Base-by-base conservation (phyloP, 805 yeast species). In the Teunomyces barrocoloradensis region DNA sequence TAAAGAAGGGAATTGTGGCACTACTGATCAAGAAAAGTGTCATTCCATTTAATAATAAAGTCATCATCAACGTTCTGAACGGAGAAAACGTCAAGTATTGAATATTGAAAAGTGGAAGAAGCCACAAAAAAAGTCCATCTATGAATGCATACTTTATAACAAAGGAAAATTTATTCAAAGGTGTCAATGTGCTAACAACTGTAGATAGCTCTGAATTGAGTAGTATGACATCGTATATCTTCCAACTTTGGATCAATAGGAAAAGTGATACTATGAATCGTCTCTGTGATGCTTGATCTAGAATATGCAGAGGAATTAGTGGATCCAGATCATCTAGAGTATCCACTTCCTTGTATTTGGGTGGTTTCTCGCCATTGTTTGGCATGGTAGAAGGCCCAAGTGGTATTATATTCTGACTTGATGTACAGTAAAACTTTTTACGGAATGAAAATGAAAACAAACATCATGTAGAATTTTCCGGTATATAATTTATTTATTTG, bases 251-350 rank as follows among this genome's bases (percentile, higher is more conserved):
- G n/a, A 92, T 74, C 29, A 87, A 72, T 2, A 79, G 70, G 60
- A 89, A 88, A 9, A 87, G 51, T 1, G 88, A 78, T n/a, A 84
- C 63, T 2, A 82, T 75, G 46, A 88, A 76, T 30, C 82, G 64
- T 50, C 96, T 72, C 64, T 92, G 99, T 11, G 87, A 80, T 2
- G 88, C 88, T 5, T 80, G 79, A 53, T 89, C 96, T 21, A 91
- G 60, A 1, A 83, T 70, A 5, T 75, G 68, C 12, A 81, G 74
- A 0, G 96, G 88, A 36, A 92, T 81, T 36, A 87, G 66, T 6
- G 54, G 56, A 5, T 35, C 38, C 15, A 20, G 40, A n/a, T 12
- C 13, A 23, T 37, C 11, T 20, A 12, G 12, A 15, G 23, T 29
- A 6, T 45, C 45, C 25, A 43, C 51, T 21, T 45, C 51, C 17